Percentiles rank a stretch among this genome's conserved stretches.
Evolutionary conservation across 2,329 filamentous ascomycete genomes (phyloP).

Genomic region (Colletotrichum sp.): DNA sequence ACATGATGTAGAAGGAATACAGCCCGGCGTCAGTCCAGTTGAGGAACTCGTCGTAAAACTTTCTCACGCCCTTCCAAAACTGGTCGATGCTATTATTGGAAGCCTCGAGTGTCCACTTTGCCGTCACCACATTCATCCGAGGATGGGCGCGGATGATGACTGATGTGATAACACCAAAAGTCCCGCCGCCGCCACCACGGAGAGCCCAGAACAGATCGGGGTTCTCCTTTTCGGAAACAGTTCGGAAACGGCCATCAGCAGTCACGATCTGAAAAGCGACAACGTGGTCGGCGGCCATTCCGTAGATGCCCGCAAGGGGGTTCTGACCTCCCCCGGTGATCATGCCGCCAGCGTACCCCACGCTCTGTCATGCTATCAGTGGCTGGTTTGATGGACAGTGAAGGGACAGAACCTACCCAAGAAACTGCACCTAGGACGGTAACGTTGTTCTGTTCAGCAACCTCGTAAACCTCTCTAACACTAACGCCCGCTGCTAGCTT

Average conservation of each 20-base stretch:
- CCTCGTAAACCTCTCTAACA: background rate
- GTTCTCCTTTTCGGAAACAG: constrained; percentile 50
- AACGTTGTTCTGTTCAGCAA: background rate
- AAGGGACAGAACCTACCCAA: background rate
- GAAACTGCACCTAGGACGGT: background rate
- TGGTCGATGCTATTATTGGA: background rate
- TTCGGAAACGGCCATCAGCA: constrained; percentile 49
- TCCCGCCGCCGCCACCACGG: constrained; percentile 63
- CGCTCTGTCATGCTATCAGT: constrained; percentile 36
- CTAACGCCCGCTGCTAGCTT: background rate
- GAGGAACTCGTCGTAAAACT: background rate
- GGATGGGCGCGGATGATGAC: background rate
- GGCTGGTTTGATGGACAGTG: background rate
- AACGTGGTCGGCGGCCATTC: constrained; percentile 64
- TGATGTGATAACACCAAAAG: constrained; percentile 55
- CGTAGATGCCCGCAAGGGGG: constrained; percentile 54
- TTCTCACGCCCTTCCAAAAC: background rate
- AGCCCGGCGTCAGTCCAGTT: background rate
- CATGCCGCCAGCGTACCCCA: constrained; percentile 65
- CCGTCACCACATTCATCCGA: background rate
- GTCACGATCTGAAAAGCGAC: constrained; percentile 61
- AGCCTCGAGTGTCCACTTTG: background rate
- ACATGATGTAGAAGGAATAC: background rate
- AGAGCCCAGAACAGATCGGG: constrained; percentile 51
- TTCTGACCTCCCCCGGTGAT: constrained; percentile 65